Base-by-base conservation (phyloP, 192 early-diverging fungal genomes). In the Jimgerdemannia flammicorona region DNA sequence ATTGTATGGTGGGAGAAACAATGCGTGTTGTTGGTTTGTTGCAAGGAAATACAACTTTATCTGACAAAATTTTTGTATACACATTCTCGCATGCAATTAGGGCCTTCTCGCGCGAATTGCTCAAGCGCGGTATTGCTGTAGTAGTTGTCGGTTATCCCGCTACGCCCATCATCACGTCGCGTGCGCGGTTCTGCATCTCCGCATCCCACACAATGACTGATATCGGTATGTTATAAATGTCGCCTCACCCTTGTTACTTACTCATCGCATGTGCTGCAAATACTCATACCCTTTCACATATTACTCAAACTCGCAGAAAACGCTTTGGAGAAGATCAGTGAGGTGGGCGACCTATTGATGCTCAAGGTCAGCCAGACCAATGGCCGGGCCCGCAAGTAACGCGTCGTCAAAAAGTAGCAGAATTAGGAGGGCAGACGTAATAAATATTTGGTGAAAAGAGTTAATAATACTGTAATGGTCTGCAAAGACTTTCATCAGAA, bases 91-190 rank as follows among this genome's bases (percentile, higher is more conserved):
- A 44, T 29, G 19, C 14, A 29, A 39, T 43, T 72, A 85, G 84
- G 42, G 98, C 97, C 41, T 99, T 99, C 79, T 97, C 95, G 64
- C 90, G 97, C 59, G 96, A 97, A 82, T 89, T 91, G 73, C 88
- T 98, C 49, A 87, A 91, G 75, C 89, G 96, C 66, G 93, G 93
- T 70, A 92, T 99, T 72, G 95, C 96, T 20, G 95, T 98, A 14
- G 96, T 97, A 20, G 98, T 99, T 2, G 98, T 99, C 3, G 96
- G 94, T 63, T 96, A 97, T 81, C 98, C 97, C 3, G 98, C 97
- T 10, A 99, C 98, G 4, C 96, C 98, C n/a, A 97, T 98, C 73
- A 95, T 99, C 75, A 94, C 94, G 2, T 91, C 91, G 3, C 89
- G 97, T 67, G 96, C 97, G 44, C 86, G 97, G 67, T 97, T 99